These are phyloP conservation scores for Oxytropis ochrocephala DNA, from an alignment of 306 rosid species.

Conservation along the genomic window DNA sequence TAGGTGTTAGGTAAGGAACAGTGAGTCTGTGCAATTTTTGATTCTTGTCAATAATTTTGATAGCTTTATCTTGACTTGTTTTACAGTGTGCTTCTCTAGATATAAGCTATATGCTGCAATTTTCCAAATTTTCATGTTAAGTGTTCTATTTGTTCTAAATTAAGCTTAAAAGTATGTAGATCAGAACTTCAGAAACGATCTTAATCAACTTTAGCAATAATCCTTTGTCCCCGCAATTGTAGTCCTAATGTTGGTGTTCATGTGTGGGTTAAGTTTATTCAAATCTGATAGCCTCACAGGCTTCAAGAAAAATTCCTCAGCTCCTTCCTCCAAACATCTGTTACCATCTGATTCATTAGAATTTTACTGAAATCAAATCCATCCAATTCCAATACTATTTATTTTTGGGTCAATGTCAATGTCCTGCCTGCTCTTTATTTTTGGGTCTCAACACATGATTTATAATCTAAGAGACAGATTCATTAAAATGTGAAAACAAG, in stretches of 20 bases:
- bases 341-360: no score
- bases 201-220: not conserved
- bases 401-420: no score
- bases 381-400: no score
- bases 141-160: not conserved
- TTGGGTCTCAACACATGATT: no score
- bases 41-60: not conserved
- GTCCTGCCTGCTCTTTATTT: no score
- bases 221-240: conserved; percentile 83
- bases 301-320: no score
- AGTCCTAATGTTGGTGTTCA: conserved; percentile 23
- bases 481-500: no score
- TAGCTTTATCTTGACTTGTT: conserved; percentile 15
- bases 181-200: not conserved
- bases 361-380: no score
- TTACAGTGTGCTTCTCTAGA: conserved; percentile 85
- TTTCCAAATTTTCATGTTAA: conserved; percentile 83
- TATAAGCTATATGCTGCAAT: conserved; percentile 73
- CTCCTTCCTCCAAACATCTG: no score
- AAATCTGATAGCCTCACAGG: no score
- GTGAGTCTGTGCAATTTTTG: not conserved
- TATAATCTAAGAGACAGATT: no score
- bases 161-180: not conserved
- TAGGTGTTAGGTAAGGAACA: conserved; percentile 62
- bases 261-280: no score